Conservation (phyloP, 495 filamentous ascomycete species). For the Lasiosphaeria hispida region DNA sequence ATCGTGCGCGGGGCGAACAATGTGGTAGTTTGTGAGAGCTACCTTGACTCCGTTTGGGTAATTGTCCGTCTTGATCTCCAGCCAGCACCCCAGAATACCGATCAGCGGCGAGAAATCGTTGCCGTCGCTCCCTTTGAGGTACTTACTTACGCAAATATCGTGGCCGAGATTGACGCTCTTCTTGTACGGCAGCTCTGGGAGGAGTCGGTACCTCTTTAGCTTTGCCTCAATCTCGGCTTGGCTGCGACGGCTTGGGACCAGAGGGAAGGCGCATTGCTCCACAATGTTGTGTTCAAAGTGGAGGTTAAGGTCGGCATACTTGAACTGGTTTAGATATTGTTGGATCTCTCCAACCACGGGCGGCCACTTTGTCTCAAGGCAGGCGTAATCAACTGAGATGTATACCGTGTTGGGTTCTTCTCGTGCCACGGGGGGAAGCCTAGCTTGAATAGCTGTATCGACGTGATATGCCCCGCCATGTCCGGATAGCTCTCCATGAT, state of each 20-base stretch:
- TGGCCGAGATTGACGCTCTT: neutral
- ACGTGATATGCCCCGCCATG: neutral
- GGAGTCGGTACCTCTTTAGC: neutral
- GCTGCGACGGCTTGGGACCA: neutral
- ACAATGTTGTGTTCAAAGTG: neutral
- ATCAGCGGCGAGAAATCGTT: neutral
- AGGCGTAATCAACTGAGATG: neutral
- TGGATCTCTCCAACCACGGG: neutral
- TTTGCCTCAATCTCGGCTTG: neutral
- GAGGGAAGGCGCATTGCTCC: neutral
- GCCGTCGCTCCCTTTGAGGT: neutral
- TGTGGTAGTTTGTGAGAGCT: slow-evolving; percentile 1
- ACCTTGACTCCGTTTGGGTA: neutral
- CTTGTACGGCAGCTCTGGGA: neutral
- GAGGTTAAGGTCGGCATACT: neutral
- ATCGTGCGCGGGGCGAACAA: neutral
- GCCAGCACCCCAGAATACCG: slow-evolving; percentile 1
- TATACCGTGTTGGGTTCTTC: slow-evolving; percentile 1
- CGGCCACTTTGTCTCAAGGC: neutral
- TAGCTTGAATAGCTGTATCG: neutral
- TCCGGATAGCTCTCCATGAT: neutral
- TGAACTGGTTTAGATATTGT: neutral
- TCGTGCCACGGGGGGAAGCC: neutral
- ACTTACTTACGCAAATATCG: neutral
- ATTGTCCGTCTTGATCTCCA: neutral